Evolutionary conservation across 139 green algal genomes (phyloP).

Genomic region (Edaphochlamys debaryana): DNA sequence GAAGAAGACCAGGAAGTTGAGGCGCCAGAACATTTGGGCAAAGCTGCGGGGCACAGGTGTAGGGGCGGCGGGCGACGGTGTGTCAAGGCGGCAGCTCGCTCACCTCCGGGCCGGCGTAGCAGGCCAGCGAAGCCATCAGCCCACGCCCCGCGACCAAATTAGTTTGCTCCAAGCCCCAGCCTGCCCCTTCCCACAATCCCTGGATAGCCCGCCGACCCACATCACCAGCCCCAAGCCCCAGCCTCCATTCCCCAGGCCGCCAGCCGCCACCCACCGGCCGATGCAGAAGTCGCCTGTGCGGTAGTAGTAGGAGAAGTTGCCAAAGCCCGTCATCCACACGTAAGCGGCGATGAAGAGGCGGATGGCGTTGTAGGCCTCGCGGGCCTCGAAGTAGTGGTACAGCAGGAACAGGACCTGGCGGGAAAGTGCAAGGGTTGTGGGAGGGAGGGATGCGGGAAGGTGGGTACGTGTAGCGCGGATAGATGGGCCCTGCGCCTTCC

Average conservation of each 20-base stretch:
- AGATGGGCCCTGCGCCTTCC: too few relatives aligned
- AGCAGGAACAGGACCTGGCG: constrained; percentile 92
- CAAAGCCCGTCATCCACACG: constrained; percentile 98
- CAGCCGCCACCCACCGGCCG: constrained; percentile 59
- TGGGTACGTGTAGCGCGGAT: too few relatives aligned
- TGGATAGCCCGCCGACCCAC: too few relatives aligned
- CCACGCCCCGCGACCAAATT: too few relatives aligned
- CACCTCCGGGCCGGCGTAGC: too few relatives aligned
- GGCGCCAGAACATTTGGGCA: constrained; percentile 96
- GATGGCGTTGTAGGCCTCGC: constrained; percentile 97
- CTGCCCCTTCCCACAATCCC: too few relatives aligned
- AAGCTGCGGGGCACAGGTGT: constrained; percentile 78
- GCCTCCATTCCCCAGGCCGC: too few relatives aligned
- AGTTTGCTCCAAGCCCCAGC: too few relatives aligned
- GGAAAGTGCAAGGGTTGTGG: too few relatives aligned
- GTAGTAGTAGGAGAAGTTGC: constrained; percentile 98
- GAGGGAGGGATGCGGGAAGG: not conserved
- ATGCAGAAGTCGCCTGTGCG: constrained; percentile 68
- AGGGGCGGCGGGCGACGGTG: not conserved
- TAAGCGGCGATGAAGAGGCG: constrained; percentile 97
- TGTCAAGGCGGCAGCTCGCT: too few relatives aligned
- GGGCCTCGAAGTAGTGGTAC: constrained; percentile 96
- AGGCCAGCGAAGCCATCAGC: too few relatives aligned
- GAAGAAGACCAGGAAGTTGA: constrained; percentile 93
- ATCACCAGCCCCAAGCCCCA: too few relatives aligned